These are phyloP conservation scores for Phascolomyces articulosus DNA, from an alignment of 371 early-diverging fungal species.

Conservation along the genomic window DNA sequence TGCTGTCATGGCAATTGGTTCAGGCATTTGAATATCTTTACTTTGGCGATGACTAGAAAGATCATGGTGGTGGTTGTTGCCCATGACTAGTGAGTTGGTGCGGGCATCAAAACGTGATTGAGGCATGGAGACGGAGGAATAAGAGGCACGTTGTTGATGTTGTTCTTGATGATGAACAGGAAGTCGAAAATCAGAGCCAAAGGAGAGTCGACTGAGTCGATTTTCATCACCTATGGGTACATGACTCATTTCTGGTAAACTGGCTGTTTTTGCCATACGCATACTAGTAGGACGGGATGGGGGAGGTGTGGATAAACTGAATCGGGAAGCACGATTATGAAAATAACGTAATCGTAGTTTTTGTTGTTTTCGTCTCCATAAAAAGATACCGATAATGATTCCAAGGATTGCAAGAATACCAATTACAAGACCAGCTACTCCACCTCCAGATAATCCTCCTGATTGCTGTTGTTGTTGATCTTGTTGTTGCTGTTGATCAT, in stretches of 20 bases:
- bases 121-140: background rate
- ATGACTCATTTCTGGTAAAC: slow-evolving; percentile 6
- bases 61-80: no score
- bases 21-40: background rate
- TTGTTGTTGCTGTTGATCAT: no score
- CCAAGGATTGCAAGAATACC: slow-evolving; percentile 31
- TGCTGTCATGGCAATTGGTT: slow-evolving; percentile 9
- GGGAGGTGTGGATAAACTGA: slow-evolving; percentile 30
- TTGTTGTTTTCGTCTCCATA: slow-evolving; percentile 21
- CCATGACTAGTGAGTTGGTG: background rate
- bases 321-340: slow-evolving; percentile 23
- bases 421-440: slow-evolving; percentile 39
- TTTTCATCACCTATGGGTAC: background rate
- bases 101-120: slow-evolving; percentile 8
- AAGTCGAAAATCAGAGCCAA: slow-evolving; percentile 27
- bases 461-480: background rate
- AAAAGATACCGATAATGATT: slow-evolving; percentile 28
- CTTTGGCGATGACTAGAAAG: background rate
- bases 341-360: slow-evolving; percentile 7
- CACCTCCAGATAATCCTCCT: slow-evolving; percentile 30
- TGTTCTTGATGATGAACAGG: background rate
- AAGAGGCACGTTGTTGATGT: slow-evolving; percentile 5
- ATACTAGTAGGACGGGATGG: slow-evolving; percentile 12
- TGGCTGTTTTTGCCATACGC: slow-evolving; percentile 5
- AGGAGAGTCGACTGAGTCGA: slow-evolving; percentile 19